Evolutionary conservation across 257 asterid genomes (phyloP).

Genomic region (Capsicum chinense): DNA sequence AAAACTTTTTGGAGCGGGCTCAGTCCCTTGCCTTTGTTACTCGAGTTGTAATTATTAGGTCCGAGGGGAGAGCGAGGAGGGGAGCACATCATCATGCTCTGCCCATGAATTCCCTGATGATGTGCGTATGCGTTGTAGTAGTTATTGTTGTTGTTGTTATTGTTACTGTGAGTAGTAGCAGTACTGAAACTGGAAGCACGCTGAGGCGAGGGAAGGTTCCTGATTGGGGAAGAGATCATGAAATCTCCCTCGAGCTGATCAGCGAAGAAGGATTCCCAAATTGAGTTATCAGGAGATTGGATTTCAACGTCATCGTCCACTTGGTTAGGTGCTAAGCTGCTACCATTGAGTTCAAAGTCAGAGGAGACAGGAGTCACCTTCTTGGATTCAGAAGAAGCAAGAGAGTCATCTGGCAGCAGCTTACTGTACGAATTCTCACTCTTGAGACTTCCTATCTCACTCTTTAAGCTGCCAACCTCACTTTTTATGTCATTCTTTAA

Average conservation of each 20-base stretch:
- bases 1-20: constrained; percentile 75
- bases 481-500: constrained; percentile 44
- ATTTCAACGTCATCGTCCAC: constrained; percentile 43
- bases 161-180: not conserved
- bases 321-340: constrained; percentile 28
- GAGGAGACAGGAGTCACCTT: constrained; percentile 33
- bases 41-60: constrained; percentile 22
- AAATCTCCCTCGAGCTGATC: constrained; percentile 69
- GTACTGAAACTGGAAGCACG: constrained; percentile 18
- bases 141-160: not conserved
- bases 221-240: constrained; percentile 80
- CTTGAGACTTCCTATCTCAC: constrained; percentile 28
- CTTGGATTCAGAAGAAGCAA: constrained; percentile 32
- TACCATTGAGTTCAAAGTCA: constrained; percentile 33
- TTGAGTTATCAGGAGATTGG: constrained; percentile 66
- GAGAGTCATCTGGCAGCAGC: constrained; percentile 36
- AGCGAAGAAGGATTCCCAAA: constrained; percentile 69
- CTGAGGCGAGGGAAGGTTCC: constrained; percentile 53
- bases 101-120: constrained; percentile 39
- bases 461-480: constrained; percentile 35
- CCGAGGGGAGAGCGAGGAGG: constrained; percentile 67
- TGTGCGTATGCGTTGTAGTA: constrained; percentile 29
- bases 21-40: constrained; percentile 58
- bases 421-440: constrained; percentile 38
- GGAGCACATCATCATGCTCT: constrained; percentile 45